Conservation (phyloP, 1,284 basidiomycete genomes). For the Coniferiporia sulphurascens region DNA sequence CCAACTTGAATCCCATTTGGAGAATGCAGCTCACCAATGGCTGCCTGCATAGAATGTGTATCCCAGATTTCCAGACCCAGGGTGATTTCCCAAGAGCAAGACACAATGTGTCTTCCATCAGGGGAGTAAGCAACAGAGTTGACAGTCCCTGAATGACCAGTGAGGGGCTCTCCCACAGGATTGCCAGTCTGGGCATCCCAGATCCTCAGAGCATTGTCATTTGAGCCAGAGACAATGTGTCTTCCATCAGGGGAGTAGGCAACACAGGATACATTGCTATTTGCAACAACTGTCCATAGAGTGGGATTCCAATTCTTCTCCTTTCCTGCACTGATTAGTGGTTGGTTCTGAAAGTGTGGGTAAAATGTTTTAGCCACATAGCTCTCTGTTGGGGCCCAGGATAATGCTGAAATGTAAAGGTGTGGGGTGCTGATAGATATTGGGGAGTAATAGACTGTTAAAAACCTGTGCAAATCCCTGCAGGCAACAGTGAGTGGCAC, state of each 20-base stretch:
- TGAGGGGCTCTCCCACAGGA: conserved; percentile 52
- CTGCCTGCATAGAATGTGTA: too few species aligned
- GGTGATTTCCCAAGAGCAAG: not conserved
- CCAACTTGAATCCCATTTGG: too few species aligned
- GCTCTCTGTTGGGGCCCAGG: not conserved
- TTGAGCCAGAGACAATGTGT: not conserved
- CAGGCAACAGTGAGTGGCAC: not conserved
- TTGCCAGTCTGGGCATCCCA: conserved; percentile 40
- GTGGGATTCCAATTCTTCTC: not conserved
- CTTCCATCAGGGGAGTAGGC: not conserved
- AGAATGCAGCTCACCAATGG: too few species aligned
- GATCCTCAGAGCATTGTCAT: too few species aligned
- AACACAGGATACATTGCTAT: not conserved
- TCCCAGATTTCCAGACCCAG: not conserved
- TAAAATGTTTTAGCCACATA: not conserved
- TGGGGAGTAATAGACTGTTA: not conserved
- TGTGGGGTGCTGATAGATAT: not conserved
- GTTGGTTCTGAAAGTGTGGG: not conserved
- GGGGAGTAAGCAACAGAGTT: not conserved
- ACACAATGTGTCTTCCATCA: not conserved
- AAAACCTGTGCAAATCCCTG: not conserved
- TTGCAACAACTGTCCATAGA: not conserved
- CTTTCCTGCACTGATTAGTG: not conserved
- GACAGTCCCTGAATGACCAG: conserved; percentile 50
- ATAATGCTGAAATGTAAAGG: not conserved